Conservation (phyloP, 202 grass and related monocot genomes). For the Zoysia matrella region DNA sequence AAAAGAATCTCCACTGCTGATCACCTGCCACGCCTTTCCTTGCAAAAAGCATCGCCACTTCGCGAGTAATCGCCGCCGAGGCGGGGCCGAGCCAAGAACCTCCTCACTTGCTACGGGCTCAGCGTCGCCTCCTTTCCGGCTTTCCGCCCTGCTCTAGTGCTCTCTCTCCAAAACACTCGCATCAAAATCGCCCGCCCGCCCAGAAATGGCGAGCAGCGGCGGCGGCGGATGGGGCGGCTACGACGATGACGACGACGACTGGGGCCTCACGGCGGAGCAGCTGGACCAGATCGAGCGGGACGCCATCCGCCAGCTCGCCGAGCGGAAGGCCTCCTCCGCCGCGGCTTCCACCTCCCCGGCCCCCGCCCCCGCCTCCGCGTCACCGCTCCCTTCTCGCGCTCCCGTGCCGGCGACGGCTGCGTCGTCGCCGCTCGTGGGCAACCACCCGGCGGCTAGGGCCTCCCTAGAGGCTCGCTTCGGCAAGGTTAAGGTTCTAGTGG, state of each 20-base stretch:
- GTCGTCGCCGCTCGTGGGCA: slow-evolving; percentile 36
- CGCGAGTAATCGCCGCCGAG: no score
- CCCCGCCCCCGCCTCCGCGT: slow-evolving; percentile 35
- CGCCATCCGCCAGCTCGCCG: slow-evolving; percentile 62
- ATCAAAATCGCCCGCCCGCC: slow-evolving; percentile 10
- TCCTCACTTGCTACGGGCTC: no score
- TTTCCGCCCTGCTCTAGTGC: no score
- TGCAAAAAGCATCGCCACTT: no score
- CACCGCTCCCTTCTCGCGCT: slow-evolving; percentile 49
- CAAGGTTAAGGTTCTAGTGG: slow-evolving; percentile 58
- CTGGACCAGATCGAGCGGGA: slow-evolving; percentile 73
- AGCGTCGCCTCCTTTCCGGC: no score
- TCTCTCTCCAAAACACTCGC: not conserved
- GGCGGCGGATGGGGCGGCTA: slow-evolving; percentile 41
- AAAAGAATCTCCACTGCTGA: no score
- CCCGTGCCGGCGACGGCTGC: not conserved
- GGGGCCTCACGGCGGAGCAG: slow-evolving; percentile 74
- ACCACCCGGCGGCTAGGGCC: slow-evolving; percentile 50
- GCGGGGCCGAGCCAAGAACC: no score
- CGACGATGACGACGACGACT: slow-evolving; percentile 59
- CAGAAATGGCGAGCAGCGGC: slow-evolving; percentile 47
- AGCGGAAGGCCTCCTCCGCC: slow-evolving; percentile 58
- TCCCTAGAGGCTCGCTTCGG: slow-evolving; percentile 53
- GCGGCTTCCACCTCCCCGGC: slow-evolving; percentile 41
- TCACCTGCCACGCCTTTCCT: no score